Base-by-base conservation (phyloP, 139 green algal species). In the Chlorella sp. region DNA sequence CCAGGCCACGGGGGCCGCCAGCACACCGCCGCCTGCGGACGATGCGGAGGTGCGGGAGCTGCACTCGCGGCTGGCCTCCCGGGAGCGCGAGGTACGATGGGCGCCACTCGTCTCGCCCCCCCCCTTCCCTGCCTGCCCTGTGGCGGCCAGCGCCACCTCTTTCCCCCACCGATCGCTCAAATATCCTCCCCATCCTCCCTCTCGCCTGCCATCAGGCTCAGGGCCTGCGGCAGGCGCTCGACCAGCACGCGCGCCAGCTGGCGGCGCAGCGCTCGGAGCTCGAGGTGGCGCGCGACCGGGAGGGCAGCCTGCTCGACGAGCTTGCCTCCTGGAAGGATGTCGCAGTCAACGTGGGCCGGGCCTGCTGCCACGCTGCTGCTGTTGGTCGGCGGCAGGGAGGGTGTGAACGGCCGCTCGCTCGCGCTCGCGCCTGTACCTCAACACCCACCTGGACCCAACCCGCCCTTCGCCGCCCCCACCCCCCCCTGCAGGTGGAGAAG, bases 71-170 rank as follows among this genome's bases (percentile, higher is more conserved):
- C 53, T 75, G 38, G 68, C 53, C 2, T 36, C 68, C 51, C 65
- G 58, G 51, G 8, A 65, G 38, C 68, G 68, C 11, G 68, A 75
- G 38, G 68, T n/a, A n/a, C n/a, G n/a, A n/a, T n/a, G n/a, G n/a
- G n/a, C n/a, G n/a, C n/a, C n/a, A n/a, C n/a, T n/a, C n/a, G n/a
- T n/a, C n/a, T n/a, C n/a, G n/a, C n/a, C n/a, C n/a, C n/a, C n/a
- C n/a, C n/a, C n/a, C n/a, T n/a, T n/a, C n/a, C n/a, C n/a, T n/a
- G n/a, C n/a, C n/a, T n/a, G n/a, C n/a, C n/a, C n/a, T n/a, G n/a
- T n/a, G n/a, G n/a, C n/a, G n/a, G n/a, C n/a, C n/a, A n/a, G n/a
- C n/a, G n/a, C n/a, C n/a, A n/a, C n/a, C n/a, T n/a, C n/a, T n/a
- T n/a, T n/a, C n/a, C n/a, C n/a, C n/a, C n/a, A n/a, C n/a, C n/a